A percentile compares a stretch with the other conserved stretches of the same genome.
Evolutionary conservation across 495 filamentous ascomycete species (phyloP).

Genomic region (Daldinia loculata): DNA sequence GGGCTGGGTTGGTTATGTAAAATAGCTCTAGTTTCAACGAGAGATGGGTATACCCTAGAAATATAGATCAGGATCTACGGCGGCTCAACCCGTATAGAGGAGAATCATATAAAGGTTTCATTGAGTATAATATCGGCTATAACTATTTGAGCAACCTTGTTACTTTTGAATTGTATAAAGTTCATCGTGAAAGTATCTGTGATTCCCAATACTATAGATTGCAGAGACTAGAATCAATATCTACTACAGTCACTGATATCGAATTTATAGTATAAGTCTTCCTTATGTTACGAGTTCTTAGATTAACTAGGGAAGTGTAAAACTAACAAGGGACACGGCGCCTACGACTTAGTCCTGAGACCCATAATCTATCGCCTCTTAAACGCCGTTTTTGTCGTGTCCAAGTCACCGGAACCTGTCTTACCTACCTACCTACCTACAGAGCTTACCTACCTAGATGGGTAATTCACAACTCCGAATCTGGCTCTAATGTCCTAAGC

Average conservation of each 20-base stretch:
- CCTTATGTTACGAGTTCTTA: too few species aligned
- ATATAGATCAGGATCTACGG: constrained; percentile 26
- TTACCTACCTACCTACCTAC: not conserved
- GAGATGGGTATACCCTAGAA: constrained; percentile 22
- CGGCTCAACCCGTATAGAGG: constrained; percentile 37
- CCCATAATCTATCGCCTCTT: constrained; percentile 5
- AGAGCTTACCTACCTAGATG: not conserved
- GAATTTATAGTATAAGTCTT: too few species aligned
- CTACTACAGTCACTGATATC: too few species aligned
- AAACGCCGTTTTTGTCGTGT: not conserved
- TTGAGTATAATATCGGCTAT: not conserved
- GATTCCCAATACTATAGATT: too few species aligned
- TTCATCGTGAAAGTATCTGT: too few species aligned
- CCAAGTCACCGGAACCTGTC: not conserved
- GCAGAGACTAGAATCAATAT: too few species aligned
- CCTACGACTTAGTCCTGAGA: constrained; percentile 14
- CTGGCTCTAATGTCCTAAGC: constrained; percentile 74
- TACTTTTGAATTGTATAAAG: too few species aligned
- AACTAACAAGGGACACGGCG: not conserved
- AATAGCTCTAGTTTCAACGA: constrained; percentile 17
- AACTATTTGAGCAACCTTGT: not conserved
- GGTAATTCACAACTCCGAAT: constrained; percentile 33
- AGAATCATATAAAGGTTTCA: not conserved
- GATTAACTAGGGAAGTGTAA: too few species aligned
- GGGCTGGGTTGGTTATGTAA: not conserved